phyloP scores from a whole-genome alignment of 1,139 yeast species.

The Scheffersomyces insectosa region DNA sequence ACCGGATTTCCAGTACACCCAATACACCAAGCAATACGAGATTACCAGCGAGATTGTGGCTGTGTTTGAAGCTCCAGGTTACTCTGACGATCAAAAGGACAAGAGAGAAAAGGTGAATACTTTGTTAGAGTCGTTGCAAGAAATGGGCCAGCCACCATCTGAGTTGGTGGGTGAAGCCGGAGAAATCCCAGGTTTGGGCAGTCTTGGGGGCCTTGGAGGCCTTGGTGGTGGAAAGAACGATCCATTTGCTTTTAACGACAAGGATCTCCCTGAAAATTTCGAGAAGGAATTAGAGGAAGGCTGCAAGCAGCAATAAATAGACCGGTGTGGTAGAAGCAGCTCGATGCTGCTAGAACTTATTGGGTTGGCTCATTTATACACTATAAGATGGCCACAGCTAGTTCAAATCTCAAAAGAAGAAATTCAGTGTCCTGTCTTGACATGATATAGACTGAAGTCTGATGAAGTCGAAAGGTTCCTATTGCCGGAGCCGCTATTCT shows the following conservation, averaged over 20 bases:
- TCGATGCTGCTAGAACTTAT: too few relatives aligned
- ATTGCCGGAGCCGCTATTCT: too few relatives aligned
- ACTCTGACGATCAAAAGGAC: constrained; percentile 50
- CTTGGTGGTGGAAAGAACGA: constrained; percentile 15
- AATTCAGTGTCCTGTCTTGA: too few relatives aligned
- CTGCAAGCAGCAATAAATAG: constrained; percentile 20
- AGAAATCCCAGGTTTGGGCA: constrained; percentile 58
- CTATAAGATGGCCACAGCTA: too few relatives aligned
- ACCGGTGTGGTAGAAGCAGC: too few relatives aligned
- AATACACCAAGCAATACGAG: constrained; percentile 56
- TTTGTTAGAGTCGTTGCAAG: constrained; percentile 71
- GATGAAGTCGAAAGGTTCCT: too few relatives aligned
- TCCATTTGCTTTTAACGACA: constrained; percentile 40
- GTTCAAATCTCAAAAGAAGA: too few relatives aligned
- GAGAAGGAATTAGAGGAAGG: constrained; percentile 43
- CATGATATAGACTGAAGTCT: too few relatives aligned
- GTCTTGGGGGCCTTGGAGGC: constrained; percentile 31
- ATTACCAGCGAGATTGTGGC: constrained; percentile 54
- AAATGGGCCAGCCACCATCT: constrained; percentile 85
- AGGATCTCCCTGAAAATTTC: constrained; percentile 49
- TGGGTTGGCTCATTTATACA: too few relatives aligned
- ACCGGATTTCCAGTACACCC: constrained; percentile 47
- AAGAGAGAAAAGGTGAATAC: constrained; percentile 55
- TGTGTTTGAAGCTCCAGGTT: constrained; percentile 57
- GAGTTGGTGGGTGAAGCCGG: constrained; percentile 71